Conservation (phyloP, 2,329 filamentous ascomycete genomes). For the Hypoxylon sp. region DNA sequence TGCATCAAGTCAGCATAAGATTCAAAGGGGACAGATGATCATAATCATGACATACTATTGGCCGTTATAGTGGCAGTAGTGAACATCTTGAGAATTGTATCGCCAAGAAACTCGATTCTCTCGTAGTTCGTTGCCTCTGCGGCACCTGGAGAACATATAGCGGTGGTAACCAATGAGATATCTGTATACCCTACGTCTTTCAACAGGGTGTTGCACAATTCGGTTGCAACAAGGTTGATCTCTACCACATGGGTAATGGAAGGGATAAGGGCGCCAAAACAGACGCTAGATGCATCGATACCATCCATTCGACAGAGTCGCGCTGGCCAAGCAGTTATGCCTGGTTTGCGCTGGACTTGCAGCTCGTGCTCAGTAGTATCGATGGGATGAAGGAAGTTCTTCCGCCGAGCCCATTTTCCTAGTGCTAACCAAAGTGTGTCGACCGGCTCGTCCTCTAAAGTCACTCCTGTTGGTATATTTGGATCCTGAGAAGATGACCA, state of each 20-base stretch:
- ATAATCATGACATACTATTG: conserved; percentile 54
- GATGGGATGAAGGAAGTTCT: conserved; percentile 65
- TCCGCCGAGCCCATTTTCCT: conserved; percentile 60
- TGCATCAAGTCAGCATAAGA: conserved; percentile 45
- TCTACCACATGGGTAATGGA: conserved; percentile 77
- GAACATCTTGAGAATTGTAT: conserved; percentile 80
- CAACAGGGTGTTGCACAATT: conserved; percentile 66
- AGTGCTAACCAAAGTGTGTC: conserved; percentile 61
- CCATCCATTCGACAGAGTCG: conserved; percentile 59
- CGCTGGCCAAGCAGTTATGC: conserved; percentile 55
- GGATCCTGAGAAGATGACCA: conserved; percentile 49
- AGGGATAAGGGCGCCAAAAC: conserved; percentile 72
- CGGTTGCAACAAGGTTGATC: conserved; percentile 67
- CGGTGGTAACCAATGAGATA: conserved; percentile 67
- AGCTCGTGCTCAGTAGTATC: conserved; percentile 26
- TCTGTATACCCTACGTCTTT: conserved; percentile 61
- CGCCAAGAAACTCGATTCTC: conserved; percentile 85
- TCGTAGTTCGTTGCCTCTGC: conserved; percentile 75
- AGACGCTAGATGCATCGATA: conserved; percentile 54
- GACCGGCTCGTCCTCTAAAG: conserved; percentile 51
- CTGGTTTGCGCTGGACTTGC: conserved; percentile 54
- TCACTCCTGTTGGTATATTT: conserved; percentile 50
- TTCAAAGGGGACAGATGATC: too few species aligned
- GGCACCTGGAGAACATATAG: conserved; percentile 73
- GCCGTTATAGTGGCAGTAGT: conserved; percentile 71